Evolutionary conservation across 176 grass and related monocot genomes (phyloP), one percentile per base, ranked within the genome.

Genomic region (Ensete ventricosum): DNA sequence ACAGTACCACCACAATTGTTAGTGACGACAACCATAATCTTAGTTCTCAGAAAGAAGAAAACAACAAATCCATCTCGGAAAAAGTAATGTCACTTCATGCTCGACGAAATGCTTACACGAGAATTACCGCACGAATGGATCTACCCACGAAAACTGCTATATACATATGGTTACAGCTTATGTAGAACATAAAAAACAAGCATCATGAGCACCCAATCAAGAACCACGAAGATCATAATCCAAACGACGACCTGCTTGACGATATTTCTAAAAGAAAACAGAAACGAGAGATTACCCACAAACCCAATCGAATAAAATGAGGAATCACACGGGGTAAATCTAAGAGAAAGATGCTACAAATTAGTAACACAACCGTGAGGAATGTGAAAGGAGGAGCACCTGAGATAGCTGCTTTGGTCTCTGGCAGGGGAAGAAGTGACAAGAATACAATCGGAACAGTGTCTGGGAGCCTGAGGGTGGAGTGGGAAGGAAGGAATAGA

Each of bases 241-340:
- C 77, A 48, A 54, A 23, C 29, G 29, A 58, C 0, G 1, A 66
- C 10, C 27, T 84, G 78, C 52, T 84, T 75, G 88, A 67, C 78
- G 70, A 62, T 88, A 83, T 91, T 83, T 77, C 74, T 51, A 48
- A 48, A 54, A 80, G 52, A 49, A 1, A 23, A 76, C 34, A 16
- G 34, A 9, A 0, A 12, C 67, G 8, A n/a, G 20, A 50, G 17
- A 49, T 4, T 1, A 14, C 7, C 66, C 1, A 3, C 11, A 69
- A 50, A 9, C 34, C 14, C 9, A 70, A 34, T 70, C 43, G 9
- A 49, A 70, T 2, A 51, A 51, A 12, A 43, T 9, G 43, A 70
- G 9, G 8, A 50, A 51, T 19, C 66, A 9, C 66, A 9, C 8
- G 12, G 16, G 11, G 43, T 3, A 34, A 34, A 50, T 21, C 7